These are phyloP conservation scores for Orbilia oligospora DNA, from an alignment of 2,329 filamentous ascomycete genomes.

Conservation along the genomic window DNA sequence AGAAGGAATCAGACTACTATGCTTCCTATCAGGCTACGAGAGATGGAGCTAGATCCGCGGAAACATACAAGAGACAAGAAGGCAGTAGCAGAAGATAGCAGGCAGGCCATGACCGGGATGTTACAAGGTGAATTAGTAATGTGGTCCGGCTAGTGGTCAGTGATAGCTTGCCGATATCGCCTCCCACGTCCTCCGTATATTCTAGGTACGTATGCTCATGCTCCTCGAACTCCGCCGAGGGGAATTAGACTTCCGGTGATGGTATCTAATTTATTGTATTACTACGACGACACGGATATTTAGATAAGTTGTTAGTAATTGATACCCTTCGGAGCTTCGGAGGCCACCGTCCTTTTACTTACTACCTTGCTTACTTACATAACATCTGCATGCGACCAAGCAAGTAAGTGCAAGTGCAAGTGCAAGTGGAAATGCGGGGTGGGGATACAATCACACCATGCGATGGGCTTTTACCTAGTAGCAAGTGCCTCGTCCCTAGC, in stretches of 20 bases:
- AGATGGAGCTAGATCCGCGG: too few species aligned
- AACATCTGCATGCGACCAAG: too few species aligned
- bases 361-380: too few species aligned
- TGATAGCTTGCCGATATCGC: conserved; percentile 45
- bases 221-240: too few species aligned
- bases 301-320: not conserved
- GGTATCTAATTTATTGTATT: too few species aligned
- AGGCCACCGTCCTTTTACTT: not conserved
- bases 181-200: not conserved
- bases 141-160: conserved; percentile 27
- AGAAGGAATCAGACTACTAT: not conserved
- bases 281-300: not conserved
- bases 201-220: too few species aligned
- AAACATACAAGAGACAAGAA: too few species aligned
- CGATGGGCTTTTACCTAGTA: not conserved
- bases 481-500: too few species aligned
- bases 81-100: too few species aligned
- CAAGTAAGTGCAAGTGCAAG: too few species aligned
- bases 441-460: conserved; percentile 50
- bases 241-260: too few species aligned
- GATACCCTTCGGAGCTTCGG: not conserved
- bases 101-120: conserved; percentile 17
- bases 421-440: conserved; percentile 24
- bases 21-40: too few species aligned
- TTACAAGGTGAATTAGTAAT: conserved; percentile 42